Percentiles rank a stretch among this genome's conserved stretches.
These are phyloP conservation scores for Mortierella claussenii DNA, from an alignment of 192 early-diverging fungal species.

Conservation along the genomic window DNA sequence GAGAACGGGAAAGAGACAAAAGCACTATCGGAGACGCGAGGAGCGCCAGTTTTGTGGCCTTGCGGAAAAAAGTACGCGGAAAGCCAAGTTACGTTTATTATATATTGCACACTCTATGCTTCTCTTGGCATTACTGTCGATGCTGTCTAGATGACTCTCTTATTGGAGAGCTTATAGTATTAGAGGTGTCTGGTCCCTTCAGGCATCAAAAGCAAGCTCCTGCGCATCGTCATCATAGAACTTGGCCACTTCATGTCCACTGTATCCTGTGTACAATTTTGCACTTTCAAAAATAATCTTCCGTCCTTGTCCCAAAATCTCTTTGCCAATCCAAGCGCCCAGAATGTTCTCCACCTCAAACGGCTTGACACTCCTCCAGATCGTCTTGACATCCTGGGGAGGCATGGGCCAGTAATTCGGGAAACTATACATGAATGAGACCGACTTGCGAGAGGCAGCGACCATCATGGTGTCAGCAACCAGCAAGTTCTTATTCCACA, in stretches of 20 bases:
- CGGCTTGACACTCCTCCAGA: slow-evolving; percentile 31
- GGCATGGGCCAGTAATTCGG: slow-evolving; percentile 44
- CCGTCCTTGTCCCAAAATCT: slow-evolving; percentile 26
- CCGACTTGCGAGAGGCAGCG: slow-evolving; percentile 28
- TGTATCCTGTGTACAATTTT: slow-evolving; percentile 14
- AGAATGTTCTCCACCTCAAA: slow-evolving; percentile 33
- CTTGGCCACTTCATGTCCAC: slow-evolving; percentile 21
- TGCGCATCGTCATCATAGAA: slow-evolving; percentile 15
- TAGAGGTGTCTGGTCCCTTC: too few species aligned
- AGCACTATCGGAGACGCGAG: too few species aligned
- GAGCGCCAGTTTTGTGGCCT: too few species aligned
- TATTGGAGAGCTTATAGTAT: too few species aligned
- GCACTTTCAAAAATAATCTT: slow-evolving; percentile 28
- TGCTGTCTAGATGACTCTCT: too few species aligned
- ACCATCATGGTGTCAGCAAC: slow-evolving; percentile 51
- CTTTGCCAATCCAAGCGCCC: slow-evolving; percentile 34
- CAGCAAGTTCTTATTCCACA: slow-evolving; percentile 43
- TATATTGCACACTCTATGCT: too few species aligned
- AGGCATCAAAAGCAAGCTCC: slow-evolving; percentile 30
- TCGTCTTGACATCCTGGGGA: slow-evolving; percentile 11
- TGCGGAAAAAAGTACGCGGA: too few species aligned
- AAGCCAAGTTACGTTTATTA: too few species aligned
- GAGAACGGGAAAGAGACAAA: too few species aligned
- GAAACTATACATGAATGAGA: slow-evolving; percentile 53
- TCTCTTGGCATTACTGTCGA: too few species aligned